phyloP scores from a whole-genome alignment of 257 asterid species.

The Linderniella brevidens region DNA sequence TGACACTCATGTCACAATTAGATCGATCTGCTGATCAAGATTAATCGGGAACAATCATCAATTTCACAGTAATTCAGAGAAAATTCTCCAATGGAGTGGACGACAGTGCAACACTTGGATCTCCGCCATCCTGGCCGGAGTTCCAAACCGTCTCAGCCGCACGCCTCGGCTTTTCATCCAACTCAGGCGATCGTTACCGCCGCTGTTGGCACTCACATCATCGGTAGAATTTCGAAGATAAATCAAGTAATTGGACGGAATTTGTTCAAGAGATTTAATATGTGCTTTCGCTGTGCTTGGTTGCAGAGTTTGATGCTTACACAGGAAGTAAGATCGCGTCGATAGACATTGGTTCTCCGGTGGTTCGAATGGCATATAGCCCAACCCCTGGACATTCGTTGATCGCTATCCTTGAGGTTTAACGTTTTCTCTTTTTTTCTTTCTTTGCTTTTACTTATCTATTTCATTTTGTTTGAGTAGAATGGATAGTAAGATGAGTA shows the following conservation, averaged over 20 bases:
- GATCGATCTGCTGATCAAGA: too few species aligned
- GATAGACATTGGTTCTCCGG: slow-evolving; percentile 91
- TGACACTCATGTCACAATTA: too few species aligned
- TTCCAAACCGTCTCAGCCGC: slow-evolving; percentile 88
- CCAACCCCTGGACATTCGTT: slow-evolving; percentile 67
- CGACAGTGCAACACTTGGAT: slow-evolving; percentile 93
- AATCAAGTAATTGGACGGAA: background rate
- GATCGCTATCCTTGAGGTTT: slow-evolving; percentile 88
- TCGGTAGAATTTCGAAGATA: slow-evolving; percentile 27
- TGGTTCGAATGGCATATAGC: slow-evolving; percentile 89
- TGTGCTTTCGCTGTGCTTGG: slow-evolving; percentile 1
- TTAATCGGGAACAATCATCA: too few species aligned
- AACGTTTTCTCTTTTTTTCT: background rate
- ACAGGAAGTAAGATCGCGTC: slow-evolving; percentile 95
- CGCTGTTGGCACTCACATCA: slow-evolving; percentile 60
- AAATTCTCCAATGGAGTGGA: slow-evolving; percentile 69
- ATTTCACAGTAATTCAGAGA: too few species aligned
- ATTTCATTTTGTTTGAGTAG: background rate
- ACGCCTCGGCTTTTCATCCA: slow-evolving; percentile 91
- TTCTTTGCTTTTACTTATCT: background rate
- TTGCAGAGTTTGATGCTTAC: slow-evolving; percentile 80
- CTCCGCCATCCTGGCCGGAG: slow-evolving; percentile 94
- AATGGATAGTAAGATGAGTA: too few species aligned
- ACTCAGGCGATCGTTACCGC: slow-evolving; percentile 73
- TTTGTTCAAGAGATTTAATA: slow-evolving; percentile 8